A percentile compares a stretch with the other conserved stretches of the same genome.
phyloP scores from a whole-genome alignment of 2,329 filamentous ascomycete species.

The Beauveria australis region DNA sequence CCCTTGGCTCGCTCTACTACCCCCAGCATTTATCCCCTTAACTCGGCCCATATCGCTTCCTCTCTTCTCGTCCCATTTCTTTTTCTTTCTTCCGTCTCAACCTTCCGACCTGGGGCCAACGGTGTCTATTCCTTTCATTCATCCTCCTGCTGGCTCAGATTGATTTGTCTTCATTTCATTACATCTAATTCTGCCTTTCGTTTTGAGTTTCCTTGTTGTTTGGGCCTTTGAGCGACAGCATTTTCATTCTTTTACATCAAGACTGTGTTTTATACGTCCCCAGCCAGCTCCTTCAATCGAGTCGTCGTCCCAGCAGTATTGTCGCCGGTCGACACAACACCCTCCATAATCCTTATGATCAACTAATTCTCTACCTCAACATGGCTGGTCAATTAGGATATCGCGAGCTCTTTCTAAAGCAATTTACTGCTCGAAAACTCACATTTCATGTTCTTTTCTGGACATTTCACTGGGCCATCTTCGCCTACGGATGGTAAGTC shows the following conservation, averaged over 20 bases:
- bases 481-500: conserved; percentile 74
- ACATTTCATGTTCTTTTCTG: conserved; percentile 77
- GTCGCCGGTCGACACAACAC: conserved; percentile 51
- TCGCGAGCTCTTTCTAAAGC: conserved; percentile 44
- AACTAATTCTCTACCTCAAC: conserved; percentile 18
- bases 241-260: background rate
- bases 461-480: conserved; percentile 68
- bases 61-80: conserved; percentile 15
- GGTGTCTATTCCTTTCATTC: conserved; percentile 16
- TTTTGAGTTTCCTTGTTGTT: background rate
- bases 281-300: background rate
- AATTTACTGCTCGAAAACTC: conserved; percentile 63
- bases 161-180: conserved; percentile 27
- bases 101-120: conserved; percentile 9
- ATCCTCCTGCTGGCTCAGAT: conserved; percentile 52
- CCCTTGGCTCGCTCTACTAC: background rate
- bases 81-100: conserved; percentile 16
- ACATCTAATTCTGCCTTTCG: conserved; percentile 12
- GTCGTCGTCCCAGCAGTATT: background rate
- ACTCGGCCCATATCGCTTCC: conserved; percentile 7
- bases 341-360: conserved; percentile 13
- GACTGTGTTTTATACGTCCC: background rate
- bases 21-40: conserved; percentile 7
- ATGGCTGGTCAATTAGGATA: conserved; percentile 35
- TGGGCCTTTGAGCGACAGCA: background rate